Conservation (phyloP, 164 flowering plant species). For the Warburgia ugandensis region DNA sequence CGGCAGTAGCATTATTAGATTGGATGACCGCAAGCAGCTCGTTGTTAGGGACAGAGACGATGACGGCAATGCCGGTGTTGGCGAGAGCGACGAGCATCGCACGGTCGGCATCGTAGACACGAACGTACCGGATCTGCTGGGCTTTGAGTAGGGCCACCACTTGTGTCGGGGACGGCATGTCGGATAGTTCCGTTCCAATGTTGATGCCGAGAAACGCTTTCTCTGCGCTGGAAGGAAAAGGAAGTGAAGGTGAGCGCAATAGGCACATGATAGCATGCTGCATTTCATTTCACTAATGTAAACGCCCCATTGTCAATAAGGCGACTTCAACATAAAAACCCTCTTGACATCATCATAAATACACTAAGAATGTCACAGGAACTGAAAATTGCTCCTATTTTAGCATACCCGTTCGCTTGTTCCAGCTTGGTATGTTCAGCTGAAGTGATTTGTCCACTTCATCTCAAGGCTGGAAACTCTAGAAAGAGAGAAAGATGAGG, state of each 20-base stretch:
- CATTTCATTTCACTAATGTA: neutral
- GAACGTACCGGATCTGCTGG: constrained; percentile 65
- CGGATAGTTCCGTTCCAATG: constrained; percentile 65
- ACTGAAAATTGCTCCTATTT: neutral
- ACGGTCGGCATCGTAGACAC: constrained; percentile 72
- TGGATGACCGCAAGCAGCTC: constrained; percentile 77
- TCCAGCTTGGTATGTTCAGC: neutral
- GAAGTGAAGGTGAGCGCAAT: neutral
- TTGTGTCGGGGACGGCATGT: constrained; percentile 83
- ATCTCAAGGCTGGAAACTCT: too few species aligned
- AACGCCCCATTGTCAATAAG: neutral
- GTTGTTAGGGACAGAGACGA: constrained; percentile 66
- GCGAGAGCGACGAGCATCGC: constrained; percentile 81
- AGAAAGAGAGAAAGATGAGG: too few species aligned
- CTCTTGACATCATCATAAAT: too few species aligned
- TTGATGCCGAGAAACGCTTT: constrained; percentile 72
- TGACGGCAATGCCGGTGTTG: constrained; percentile 60
- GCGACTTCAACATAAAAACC: too few species aligned
- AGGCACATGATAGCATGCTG: neutral
- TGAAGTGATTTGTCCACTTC: neutral
- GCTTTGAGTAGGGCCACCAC: constrained; percentile 81
- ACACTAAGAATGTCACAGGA: too few species aligned
- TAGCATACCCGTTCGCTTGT: neutral
- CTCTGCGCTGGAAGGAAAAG: constrained; percentile 27
- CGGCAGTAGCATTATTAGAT: constrained; percentile 86